A percentile compares a stretch with the other conserved stretches of the same genome.
Conservation (phyloP, 73 alveolate species). For the Symbiodinium natans region DNA sequence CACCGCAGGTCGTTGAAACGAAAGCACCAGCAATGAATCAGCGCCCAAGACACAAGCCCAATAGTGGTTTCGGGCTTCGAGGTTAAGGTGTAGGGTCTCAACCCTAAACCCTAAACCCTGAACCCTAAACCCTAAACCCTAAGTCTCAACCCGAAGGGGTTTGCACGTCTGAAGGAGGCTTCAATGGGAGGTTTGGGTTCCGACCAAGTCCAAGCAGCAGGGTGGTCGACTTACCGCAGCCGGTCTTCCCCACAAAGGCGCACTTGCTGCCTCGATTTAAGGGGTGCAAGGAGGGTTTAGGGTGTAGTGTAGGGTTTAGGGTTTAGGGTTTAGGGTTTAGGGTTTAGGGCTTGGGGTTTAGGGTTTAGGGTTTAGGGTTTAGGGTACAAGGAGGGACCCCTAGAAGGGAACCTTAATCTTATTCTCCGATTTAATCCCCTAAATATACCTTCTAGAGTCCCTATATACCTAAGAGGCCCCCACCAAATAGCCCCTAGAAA, state of each 20-base stretch:
- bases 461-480: no score
- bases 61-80: neutral
- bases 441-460: no score
- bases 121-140: neutral
- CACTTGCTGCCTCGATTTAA: no score
- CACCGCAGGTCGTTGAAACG: conserved; percentile 64
- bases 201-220: neutral
- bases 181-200: neutral
- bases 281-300: no score
- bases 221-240: no score
- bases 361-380: neutral
- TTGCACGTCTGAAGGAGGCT: neutral
- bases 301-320: neutral
- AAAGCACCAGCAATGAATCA: no score
- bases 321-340: neutral
- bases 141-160: neutral
- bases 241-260: no score
- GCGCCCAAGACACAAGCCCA: neutral
- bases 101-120: no score
- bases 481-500: no score
- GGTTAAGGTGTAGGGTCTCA: neutral
- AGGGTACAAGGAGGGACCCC: no score
- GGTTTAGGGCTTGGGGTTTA: neutral
- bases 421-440: no score
- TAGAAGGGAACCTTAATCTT: no score